A percentile compares a stretch with the other conserved stretches of the same genome.
These are phyloP conservation scores for Hibiscus syriacus DNA, from an alignment of 345 rosid species.

Conservation along the genomic window DNA sequence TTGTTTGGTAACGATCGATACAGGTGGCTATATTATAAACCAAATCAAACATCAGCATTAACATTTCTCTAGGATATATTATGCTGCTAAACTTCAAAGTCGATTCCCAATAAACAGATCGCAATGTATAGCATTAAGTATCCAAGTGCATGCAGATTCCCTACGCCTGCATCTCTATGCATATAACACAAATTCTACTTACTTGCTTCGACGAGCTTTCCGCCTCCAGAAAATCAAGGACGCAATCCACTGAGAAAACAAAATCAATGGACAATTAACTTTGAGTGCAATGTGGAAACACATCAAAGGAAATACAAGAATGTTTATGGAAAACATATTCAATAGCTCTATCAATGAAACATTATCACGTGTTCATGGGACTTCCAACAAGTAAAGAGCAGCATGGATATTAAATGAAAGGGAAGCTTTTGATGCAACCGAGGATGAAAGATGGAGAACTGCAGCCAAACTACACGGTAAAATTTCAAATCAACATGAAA, in stretches of 20 bases:
- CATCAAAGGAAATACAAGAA: conserved; percentile 3
- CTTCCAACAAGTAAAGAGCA: conserved; percentile 6
- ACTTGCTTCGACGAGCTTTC: conserved; percentile 82
- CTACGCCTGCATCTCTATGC: background rate
- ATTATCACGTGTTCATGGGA: background rate
- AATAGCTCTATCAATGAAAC: background rate
- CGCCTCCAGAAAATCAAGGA: conserved; percentile 80
- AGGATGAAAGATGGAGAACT: no score
- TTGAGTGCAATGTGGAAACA: conserved; percentile 1
- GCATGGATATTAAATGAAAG: background rate
- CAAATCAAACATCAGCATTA: conserved; percentile 7
- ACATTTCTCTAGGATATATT: background rate
- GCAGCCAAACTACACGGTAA: background rate
- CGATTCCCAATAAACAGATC: background rate
- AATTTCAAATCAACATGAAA: conserved; percentile 1
- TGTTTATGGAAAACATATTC: conserved; percentile 2
- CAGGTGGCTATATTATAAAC: conserved; percentile 40
- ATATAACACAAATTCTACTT: conserved; percentile 25
- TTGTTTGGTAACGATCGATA: conserved; percentile 57
- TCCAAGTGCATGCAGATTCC: background rate
- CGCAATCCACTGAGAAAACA: conserved; percentile 56
- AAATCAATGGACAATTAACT: background rate
- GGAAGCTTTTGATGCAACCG: background rate
- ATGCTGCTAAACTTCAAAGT: background rate
- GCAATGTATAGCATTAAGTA: background rate